Percentiles rank a stretch among this genome's conserved stretches.
phyloP scores from a whole-genome alignment of 495 filamentous ascomycete species.

The Daldinia loculata region DNA sequence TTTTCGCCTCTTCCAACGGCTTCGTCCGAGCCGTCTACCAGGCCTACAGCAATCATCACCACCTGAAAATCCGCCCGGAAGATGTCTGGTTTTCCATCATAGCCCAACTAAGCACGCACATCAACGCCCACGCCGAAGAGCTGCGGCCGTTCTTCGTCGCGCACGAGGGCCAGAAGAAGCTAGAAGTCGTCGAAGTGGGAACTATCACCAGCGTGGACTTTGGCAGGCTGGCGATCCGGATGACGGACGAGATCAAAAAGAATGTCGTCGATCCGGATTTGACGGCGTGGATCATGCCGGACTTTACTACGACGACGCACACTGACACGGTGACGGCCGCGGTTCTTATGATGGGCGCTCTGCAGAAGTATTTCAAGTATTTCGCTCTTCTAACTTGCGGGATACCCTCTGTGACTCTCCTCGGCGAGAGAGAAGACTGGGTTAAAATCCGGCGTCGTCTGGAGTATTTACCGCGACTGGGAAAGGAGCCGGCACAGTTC shows the following conservation, averaged over 20 bases:
- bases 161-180: slow-evolving; percentile 48
- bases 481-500: slow-evolving; percentile 43
- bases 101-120: slow-evolving; percentile 44
- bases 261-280: slow-evolving; percentile 23
- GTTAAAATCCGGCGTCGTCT: slow-evolving; percentile 45
- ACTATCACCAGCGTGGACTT: background rate
- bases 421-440: slow-evolving; percentile 57
- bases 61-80: slow-evolving; percentile 52
- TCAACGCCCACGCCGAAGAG: slow-evolving; percentile 51
- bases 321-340: slow-evolving; percentile 27
- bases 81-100: slow-evolving; percentile 55
- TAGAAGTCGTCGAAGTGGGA: background rate
- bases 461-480: slow-evolving; percentile 50
- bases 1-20: background rate
- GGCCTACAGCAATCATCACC: slow-evolving; percentile 33
- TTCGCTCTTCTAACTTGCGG: slow-evolving; percentile 46
- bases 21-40: background rate
- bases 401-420: slow-evolving; percentile 59
- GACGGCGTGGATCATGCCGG: slow-evolving; percentile 40
- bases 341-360: slow-evolving; percentile 24
- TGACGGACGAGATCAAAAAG: background rate
- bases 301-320: slow-evolving; percentile 42
- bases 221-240: background rate
- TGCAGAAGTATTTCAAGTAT: slow-evolving; percentile 17
- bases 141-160: slow-evolving; percentile 48